A percentile compares a stretch with the other conserved stretches of the same genome.
Evolutionary conservation across 108 stramenopile genomes (phyloP).

Genomic region (Stephanodiscus triporus): DNA sequence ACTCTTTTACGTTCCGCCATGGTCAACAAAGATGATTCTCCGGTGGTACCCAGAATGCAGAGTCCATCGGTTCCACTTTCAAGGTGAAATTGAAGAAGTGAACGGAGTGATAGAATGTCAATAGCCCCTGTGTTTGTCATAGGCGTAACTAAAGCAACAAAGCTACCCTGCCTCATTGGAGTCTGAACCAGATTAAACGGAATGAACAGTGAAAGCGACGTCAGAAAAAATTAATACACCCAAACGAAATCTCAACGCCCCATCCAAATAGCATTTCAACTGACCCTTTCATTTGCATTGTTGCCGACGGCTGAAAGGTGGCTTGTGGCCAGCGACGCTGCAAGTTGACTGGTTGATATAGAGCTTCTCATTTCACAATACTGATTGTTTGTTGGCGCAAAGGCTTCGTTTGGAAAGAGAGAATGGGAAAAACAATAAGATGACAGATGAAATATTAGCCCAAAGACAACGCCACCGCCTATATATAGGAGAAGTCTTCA

Average conservation of each 20-base stretch:
- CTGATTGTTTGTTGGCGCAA: slow-evolving; percentile 5
- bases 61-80: slow-evolving; percentile 72
- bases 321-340: background rate
- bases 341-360: slow-evolving; percentile 16
- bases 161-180: slow-evolving; percentile 59
- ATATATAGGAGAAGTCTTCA: background rate
- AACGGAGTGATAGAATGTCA: slow-evolving; percentile 51
- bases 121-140: slow-evolving; percentile 63
- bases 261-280: background rate
- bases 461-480: background rate
- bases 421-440: background rate
- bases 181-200: slow-evolving; percentile 12
- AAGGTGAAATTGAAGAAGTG: slow-evolving; percentile 71
- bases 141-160: slow-evolving; percentile 74
- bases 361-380: background rate
- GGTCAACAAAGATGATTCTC: slow-evolving; percentile 66
- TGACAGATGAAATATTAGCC: background rate
- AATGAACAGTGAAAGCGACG: background rate
- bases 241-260: background rate
- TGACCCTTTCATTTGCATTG: slow-evolving; percentile 41
- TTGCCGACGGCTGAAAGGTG: slow-evolving; percentile 26
- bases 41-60: slow-evolving; percentile 77
- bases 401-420: slow-evolving; percentile 10
- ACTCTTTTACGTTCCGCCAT: slow-evolving; percentile 63
- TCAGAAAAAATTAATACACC: background rate